Conservation (phyloP, 2,329 filamentous ascomycete genomes). For the Cryphonectria nitschkei region DNA sequence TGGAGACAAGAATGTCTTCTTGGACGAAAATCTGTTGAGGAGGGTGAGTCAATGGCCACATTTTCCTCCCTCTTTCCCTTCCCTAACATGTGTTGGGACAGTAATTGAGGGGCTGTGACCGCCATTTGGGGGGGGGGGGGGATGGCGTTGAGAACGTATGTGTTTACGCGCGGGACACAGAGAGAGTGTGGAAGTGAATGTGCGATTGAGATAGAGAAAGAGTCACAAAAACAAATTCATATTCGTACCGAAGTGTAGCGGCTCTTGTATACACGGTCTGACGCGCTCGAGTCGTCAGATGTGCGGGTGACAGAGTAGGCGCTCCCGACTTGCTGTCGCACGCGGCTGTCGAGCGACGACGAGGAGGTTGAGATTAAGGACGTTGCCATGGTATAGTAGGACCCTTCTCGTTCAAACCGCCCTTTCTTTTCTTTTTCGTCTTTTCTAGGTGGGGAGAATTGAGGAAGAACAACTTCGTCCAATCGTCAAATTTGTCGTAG, state of each 20-base stretch:
- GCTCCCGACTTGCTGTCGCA: slow-evolving; percentile 7
- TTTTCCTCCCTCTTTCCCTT: neutral
- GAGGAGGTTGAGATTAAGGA: neutral
- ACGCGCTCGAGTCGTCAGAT: slow-evolving; percentile 15
- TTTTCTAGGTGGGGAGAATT: too few species aligned
- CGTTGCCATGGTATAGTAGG: neutral
- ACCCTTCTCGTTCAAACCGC: neutral
- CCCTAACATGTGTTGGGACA: neutral
- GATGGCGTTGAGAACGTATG: neutral
- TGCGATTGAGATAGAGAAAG: neutral
- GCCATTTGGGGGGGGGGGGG: neutral
- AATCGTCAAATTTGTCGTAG: neutral
- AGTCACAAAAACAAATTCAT: neutral
- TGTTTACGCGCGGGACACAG: neutral
- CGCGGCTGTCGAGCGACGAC: neutral
- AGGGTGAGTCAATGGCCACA: neutral
- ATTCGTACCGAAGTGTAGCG: slow-evolving; percentile 26
- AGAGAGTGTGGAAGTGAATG: neutral
- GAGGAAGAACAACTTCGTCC: too few species aligned
- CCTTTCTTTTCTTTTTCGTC: neutral
- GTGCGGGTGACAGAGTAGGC: neutral
- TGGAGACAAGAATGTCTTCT: slow-evolving; percentile 21
- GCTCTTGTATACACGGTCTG: slow-evolving; percentile 21
- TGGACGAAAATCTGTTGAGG: slow-evolving; percentile 8
- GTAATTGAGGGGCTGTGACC: neutral